A percentile compares a stretch with the other conserved stretches of the same genome.
These are phyloP conservation scores for Fusarium staphyleae DNA, from an alignment of 2,329 filamentous ascomycete species.

Conservation along the genomic window DNA sequence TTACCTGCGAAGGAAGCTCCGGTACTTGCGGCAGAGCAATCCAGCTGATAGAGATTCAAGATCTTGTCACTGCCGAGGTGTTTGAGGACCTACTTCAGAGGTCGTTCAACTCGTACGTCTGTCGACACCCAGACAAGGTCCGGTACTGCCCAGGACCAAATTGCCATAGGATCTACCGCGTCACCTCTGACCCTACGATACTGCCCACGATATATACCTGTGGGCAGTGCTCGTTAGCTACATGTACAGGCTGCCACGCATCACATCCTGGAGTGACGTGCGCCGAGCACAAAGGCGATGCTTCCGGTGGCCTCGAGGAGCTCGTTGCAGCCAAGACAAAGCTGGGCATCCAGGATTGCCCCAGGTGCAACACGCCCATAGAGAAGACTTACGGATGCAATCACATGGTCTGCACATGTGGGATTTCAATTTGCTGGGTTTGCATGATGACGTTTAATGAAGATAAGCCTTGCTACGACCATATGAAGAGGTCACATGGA, in stretches of 20 bases:
- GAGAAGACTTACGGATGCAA: slow-evolving; percentile 56
- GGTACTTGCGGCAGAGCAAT: slow-evolving; percentile 26
- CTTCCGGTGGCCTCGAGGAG: slow-evolving; percentile 37
- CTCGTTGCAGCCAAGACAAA: slow-evolving; percentile 44
- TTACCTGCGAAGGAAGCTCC: background rate
- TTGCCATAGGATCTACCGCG: slow-evolving; percentile 53
- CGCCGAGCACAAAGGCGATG: slow-evolving; percentile 42
- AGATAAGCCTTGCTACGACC: background rate
- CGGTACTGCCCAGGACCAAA: slow-evolving; percentile 53
- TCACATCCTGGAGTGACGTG: slow-evolving; percentile 47
- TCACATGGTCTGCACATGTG: slow-evolving; percentile 55
- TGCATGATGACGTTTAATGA: slow-evolving; percentile 49
- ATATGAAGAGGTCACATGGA: background rate
- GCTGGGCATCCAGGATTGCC: slow-evolving; percentile 52
- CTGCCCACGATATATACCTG: slow-evolving; percentile 43
- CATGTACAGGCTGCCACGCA: slow-evolving; percentile 48
- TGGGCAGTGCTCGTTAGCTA: slow-evolving; percentile 44
- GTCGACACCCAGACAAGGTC: slow-evolving; percentile 42
- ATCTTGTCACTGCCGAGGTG: slow-evolving; percentile 37
- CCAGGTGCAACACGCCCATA: slow-evolving; percentile 49
- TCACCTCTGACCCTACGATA: background rate
- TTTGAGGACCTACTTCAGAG: slow-evolving; percentile 49
- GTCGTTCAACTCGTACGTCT: slow-evolving; percentile 48
- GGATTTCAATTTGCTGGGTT: slow-evolving; percentile 56
- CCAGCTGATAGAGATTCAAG: slow-evolving; percentile 31